phyloP scores from a whole-genome alignment of 179 eudicot species.

The Gypsophila paniculata region DNA sequence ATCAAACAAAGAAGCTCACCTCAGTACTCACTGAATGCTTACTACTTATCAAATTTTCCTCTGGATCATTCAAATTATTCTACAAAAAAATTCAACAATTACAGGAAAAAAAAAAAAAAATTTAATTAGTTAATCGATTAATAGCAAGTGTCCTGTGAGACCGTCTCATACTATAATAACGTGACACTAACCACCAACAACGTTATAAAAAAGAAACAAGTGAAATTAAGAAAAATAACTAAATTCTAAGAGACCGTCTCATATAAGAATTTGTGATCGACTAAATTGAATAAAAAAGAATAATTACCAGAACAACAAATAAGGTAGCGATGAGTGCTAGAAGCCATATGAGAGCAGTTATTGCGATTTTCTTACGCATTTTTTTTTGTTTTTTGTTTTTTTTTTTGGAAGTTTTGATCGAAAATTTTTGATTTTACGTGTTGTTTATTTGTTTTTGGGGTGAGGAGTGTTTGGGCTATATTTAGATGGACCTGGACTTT shows the following conservation, averaged over 20 bases:
- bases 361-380: conserved; percentile 23
- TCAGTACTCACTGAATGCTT: conserved; percentile 8
- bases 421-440: too few relatives aligned
- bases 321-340: conserved; percentile 35
- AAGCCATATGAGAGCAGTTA: conserved; percentile 30
- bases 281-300: not conserved
- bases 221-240: not conserved
- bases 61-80: conserved; percentile 45
- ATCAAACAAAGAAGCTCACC: conserved; percentile 26
- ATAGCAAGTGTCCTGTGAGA: too few relatives aligned
- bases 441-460: not conserved
- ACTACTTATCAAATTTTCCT: conserved; percentile 17
- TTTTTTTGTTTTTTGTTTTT: conserved; percentile 7
- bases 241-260: too few relatives aligned
- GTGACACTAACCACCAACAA: too few relatives aligned
- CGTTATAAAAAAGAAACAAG: too few relatives aligned
- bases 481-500: too few relatives aligned
- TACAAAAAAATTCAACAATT: conserved; percentile 13
- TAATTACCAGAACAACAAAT: conserved; percentile 29
- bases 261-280: too few relatives aligned
- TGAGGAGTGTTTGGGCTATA: too few relatives aligned
- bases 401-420: not conserved
- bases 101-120: not conserved
- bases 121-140: not conserved
- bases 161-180: too few relatives aligned